These are phyloP conservation scores for Plasmodium gonderi DNA, from an alignment of 169 alveolate genomes.

Conservation along the genomic window DNA sequence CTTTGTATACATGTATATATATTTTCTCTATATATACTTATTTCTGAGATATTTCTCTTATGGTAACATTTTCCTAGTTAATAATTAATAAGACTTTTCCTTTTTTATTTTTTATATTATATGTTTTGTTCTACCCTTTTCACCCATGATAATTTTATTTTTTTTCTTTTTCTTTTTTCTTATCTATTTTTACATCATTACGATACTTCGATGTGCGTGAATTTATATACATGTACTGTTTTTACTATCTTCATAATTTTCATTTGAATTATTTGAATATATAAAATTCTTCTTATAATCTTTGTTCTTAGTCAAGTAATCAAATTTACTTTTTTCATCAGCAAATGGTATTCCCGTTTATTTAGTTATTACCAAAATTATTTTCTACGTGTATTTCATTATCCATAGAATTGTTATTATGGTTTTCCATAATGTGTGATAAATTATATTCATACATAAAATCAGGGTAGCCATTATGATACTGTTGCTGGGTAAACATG, in stretches of 20 bases:
- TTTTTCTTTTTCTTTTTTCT: not conserved
- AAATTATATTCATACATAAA: slow-evolving; percentile 49
- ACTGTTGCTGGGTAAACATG: slow-evolving; percentile 15
- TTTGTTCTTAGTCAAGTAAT: slow-evolving; percentile 14
- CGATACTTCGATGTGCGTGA: not conserved
- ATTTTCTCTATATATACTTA: not conserved
- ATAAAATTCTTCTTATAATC: slow-evolving; percentile 36
- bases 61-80: not conserved
- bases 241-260: slow-evolving; percentile 27
- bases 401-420: not conserved
- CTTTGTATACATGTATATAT: not conserved
- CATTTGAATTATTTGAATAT: slow-evolving; percentile 11
- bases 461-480: slow-evolving; percentile 24
- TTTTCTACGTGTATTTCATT: slow-evolving; percentile 34
- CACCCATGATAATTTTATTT: not conserved
- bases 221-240: slow-evolving; percentile 19
- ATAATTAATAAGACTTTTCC: not conserved
- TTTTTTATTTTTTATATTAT: too few species aligned
- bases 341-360: slow-evolving; percentile 1
- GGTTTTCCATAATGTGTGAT: slow-evolving; percentile 15
- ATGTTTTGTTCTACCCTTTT: not conserved
- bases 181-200: not conserved
- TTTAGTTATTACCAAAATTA: slow-evolving; percentile 5
- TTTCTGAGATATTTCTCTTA: not conserved
- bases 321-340: slow-evolving; percentile 51